phyloP scores from a whole-genome alignment of 2,329 filamentous ascomycete species.

The Aureobasidium sp. region DNA sequence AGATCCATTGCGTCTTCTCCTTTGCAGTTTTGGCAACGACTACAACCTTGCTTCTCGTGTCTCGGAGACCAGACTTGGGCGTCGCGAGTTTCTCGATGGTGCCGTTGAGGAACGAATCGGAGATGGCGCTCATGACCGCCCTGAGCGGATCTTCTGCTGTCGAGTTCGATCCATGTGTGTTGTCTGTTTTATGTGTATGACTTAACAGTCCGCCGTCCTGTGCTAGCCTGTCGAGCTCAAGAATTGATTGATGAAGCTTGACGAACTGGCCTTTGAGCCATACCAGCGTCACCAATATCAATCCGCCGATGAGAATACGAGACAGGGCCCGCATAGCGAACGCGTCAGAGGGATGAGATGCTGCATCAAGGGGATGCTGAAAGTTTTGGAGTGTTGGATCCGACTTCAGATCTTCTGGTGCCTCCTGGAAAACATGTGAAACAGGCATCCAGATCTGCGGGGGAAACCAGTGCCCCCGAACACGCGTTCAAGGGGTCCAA shows the following conservation, averaged over 20 bases:
- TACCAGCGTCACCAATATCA: slow-evolving; percentile 5
- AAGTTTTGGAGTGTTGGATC: neutral
- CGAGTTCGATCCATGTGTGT: neutral
- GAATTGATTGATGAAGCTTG: neutral
- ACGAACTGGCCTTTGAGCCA: slow-evolving; percentile 1
- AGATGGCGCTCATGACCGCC: slow-evolving; percentile 4
- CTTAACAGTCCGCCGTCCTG: neutral
- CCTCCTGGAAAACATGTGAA: neutral
- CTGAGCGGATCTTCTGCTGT: neutral
- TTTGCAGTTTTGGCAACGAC: slow-evolving; percentile 36
- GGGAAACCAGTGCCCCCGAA: neutral
- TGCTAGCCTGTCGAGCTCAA: neutral
- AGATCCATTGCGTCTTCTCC: slow-evolving; percentile 40
- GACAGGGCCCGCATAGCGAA: slow-evolving; percentile 7
- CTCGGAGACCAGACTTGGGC: neutral
- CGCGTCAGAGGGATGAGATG: neutral
- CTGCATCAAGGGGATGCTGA: neutral
- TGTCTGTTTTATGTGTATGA: neutral
- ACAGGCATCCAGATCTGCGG: slow-evolving; percentile 1
- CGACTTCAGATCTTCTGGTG: neutral
- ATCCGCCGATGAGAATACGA: neutral
- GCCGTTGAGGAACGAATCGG: neutral
- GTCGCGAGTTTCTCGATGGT: slow-evolving; percentile 4
- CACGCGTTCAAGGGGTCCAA: neutral
- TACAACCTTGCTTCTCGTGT: slow-evolving; percentile 17